Conservation (phyloP, 2,329 filamentous ascomycete genomes). For the Plenodomus tracheiphilus region DNA sequence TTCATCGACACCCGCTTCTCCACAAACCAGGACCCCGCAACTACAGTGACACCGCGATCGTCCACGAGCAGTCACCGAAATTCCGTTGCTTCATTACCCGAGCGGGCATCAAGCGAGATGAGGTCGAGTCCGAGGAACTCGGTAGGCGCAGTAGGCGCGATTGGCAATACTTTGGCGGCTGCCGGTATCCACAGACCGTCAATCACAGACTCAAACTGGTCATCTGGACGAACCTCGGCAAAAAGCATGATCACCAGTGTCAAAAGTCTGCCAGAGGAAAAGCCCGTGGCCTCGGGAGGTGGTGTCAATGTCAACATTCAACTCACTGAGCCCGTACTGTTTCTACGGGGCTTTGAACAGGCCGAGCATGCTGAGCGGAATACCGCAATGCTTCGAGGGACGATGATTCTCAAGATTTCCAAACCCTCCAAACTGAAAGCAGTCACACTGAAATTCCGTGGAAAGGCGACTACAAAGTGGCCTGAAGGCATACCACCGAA, state of each 20-base stretch:
- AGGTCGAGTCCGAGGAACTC: constrained; percentile 46
- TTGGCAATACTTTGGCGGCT: constrained; percentile 38
- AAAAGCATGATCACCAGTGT: constrained; percentile 42
- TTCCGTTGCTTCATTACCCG: constrained; percentile 33
- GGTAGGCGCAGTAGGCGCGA: constrained; percentile 34
- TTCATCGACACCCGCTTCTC: constrained; percentile 47
- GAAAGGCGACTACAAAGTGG: constrained; percentile 89
- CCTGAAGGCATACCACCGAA: constrained; percentile 89
- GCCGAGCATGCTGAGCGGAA: constrained; percentile 64
- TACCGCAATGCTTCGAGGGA: constrained; percentile 84
- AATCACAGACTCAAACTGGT: constrained; percentile 46
- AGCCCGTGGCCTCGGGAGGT: constrained; percentile 78
- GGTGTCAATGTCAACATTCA: constrained; percentile 74
- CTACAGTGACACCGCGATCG: constrained; percentile 26
- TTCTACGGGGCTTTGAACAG: constrained; percentile 77
- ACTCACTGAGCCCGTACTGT: constrained; percentile 78
- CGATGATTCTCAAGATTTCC: constrained; percentile 76
- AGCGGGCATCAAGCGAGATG: constrained; percentile 42
- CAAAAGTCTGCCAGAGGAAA: constrained; percentile 52
- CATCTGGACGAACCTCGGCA: constrained; percentile 37
- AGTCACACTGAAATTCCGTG: constrained; percentile 82
- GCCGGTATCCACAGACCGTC: constrained; percentile 47
- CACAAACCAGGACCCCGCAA: constrained; percentile 23
- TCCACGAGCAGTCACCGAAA: constrained; percentile 23
- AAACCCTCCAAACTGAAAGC: constrained; percentile 94